phyloP scores from a whole-genome alignment of 192 early-diverging fungal species.

The Podila clonocystis region DNA sequence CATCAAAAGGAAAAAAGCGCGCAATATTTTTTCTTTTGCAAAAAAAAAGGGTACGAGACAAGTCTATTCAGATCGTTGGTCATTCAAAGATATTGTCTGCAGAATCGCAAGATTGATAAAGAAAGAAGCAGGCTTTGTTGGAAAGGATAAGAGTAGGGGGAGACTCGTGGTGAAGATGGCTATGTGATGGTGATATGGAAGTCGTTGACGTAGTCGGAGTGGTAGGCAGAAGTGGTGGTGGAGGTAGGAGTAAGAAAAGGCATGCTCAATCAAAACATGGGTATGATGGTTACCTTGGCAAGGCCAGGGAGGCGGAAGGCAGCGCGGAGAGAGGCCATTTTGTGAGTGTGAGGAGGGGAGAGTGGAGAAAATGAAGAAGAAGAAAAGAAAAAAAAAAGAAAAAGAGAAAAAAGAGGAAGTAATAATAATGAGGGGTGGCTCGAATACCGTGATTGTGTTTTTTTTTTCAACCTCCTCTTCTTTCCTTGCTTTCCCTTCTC shows the following conservation, averaged over 20 bases:
- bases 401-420: not conserved
- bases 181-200: not conserved
- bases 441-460: not conserved
- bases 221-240: not conserved
- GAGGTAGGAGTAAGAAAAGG: not conserved
- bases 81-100: too few relatives aligned
- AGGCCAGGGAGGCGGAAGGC: constrained; percentile 53
- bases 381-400: not conserved
- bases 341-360: not conserved
- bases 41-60: not conserved
- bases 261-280: not conserved
- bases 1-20: not conserved
- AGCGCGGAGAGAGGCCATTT: constrained; percentile 52
- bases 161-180: not conserved
- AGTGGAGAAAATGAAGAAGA: not conserved
- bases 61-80: too few relatives aligned
- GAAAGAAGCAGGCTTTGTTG: not conserved
- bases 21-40: too few relatives aligned
- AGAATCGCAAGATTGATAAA: not conserved
- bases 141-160: not conserved
- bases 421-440: not conserved
- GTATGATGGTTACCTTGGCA: constrained; percentile 30
- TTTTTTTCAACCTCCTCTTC: constrained; percentile 5
- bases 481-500: not conserved
- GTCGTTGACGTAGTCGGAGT: not conserved